Evolutionary conservation across 345 rosid genomes (phyloP), one percentile per base, ranked within the genome.

Genomic region (Nephelium lappaceum): DNA sequence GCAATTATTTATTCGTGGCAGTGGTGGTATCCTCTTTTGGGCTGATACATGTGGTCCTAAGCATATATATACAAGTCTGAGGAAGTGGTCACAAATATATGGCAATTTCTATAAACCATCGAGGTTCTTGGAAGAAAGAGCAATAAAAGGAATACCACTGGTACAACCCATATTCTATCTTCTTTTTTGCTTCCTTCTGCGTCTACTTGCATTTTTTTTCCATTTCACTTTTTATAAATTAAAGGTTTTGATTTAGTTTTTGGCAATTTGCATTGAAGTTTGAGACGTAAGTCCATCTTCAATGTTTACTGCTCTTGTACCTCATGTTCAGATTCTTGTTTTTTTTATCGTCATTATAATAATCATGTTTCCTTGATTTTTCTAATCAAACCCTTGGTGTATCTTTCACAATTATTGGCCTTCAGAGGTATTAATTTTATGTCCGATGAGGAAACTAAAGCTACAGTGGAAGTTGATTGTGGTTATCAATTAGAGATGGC

Each of bases 11-110:
- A 43, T 77, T 77, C 18, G 36, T 80, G 74, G 84, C 90, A 96
- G 99, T 11, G 98, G 99, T 8, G 98, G 98, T 72, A 70, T 96
- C 38, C 79, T 96, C n/a, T 96, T 94, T 69, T 94, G 99, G 98
- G 99, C 93, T 1, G 98, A 96, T 78, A 25, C 72, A 0, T 91
- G 91, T 8, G 97, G 99, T 51, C 79, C 95, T 0, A 84, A 85
- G 67, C 90, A 89, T 80, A 66, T 94, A 27, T 93, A 87, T 81
- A 66, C 80, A 67, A 89, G 89, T 77, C 91, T 96, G 57, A 93
- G 89, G 85, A 91, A 75, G 75, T 91, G 97, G 91, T 90, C 94
- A 0, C 84, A 86, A 81, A 61, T 80, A 39, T 91, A 94, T 64
- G 98, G 99, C 6, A 58, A 79, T 51, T 91, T 92, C 85, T 96